Conservation (phyloP, 176 grass and related monocot genomes). For the Hyparrhenia diplandra region DNA sequence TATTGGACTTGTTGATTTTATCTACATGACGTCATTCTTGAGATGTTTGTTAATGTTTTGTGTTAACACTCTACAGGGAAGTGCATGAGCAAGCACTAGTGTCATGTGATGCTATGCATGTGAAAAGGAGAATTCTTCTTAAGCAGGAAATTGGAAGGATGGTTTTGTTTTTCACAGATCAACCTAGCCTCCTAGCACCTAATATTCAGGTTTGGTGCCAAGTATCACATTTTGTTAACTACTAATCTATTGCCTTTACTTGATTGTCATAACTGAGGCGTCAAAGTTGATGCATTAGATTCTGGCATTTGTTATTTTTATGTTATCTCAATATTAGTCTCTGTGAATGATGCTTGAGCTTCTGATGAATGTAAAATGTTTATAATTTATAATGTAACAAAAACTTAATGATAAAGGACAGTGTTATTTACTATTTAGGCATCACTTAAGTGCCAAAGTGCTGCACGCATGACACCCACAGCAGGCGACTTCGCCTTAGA, state of each 20-base stretch:
- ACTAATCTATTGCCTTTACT: neutral
- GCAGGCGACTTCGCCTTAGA: neutral
- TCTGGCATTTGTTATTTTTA: constrained; percentile 12
- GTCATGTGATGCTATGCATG: constrained; percentile 73
- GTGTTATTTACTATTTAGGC: neutral
- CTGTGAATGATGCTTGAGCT: neutral
- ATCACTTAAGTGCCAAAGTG: neutral
- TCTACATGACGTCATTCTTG: neutral
- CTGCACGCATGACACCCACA: neutral
- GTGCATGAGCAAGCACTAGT: constrained; percentile 90
- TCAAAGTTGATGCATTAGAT: neutral
- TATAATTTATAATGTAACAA: too few species aligned
- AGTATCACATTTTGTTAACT: constrained; percentile 12
- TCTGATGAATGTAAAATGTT: neutral
- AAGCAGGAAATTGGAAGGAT: constrained; percentile 98
- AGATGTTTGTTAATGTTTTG: neutral
- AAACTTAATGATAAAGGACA: too few species aligned
- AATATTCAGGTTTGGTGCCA: constrained; percentile 82
- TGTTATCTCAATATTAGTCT: neutral
- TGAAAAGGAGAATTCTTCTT: constrained; percentile 95
- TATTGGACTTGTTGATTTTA: too few species aligned
- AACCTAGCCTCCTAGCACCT: constrained; percentile 94
- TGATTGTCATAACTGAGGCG: constrained; percentile 3
- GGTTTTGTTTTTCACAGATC: constrained; percentile 98
- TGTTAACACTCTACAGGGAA: constrained; percentile 56